Base-by-base conservation (phyloP, 495 filamentous ascomycete genomes). In the Cryomyces minteri region DNA sequence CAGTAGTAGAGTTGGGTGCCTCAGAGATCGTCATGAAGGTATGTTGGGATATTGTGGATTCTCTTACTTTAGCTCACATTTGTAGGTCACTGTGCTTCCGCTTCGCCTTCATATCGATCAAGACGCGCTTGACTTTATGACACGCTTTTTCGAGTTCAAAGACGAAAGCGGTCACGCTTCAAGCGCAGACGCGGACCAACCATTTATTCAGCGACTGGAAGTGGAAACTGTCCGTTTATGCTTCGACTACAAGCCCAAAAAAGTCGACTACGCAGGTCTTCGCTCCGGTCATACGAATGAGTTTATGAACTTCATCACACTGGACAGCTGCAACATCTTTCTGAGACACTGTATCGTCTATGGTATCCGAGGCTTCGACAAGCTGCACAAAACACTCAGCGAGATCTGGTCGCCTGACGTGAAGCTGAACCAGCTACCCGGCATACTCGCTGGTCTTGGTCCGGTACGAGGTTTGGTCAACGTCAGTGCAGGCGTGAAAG, bases 391-490 rank as follows among this genome's bases (percentile, higher is more conserved):
- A 53, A 84, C 77, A 6, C 69, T 99, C 10, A 95, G 95, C 57
- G 86, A 94, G 55, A 83, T 94, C 43, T 99, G 92, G 92, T 93
- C 85, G 77, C 87, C 84, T 7, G 86, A 99, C 54, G 79, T 99
- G 57, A 88, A 80, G 61, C 62, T 71, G 5, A 93, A 82, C 48
- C 92, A 99, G 57, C 80, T 99, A 5, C 88, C 85, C 1, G 78
- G 81, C 5, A 78, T 96, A 0, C 70, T 99, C 37, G 81, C 85
- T 1, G 90, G 92, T 32, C 66, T 99, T n/a, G 87, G 85, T 0
- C 83, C 85, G 5, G 80, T 96, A 25, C 76, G 88, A 11, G 83
- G 83, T 14, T 62, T 99, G 0, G 88, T 92, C 39, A 94, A 92
- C 53, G 82, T 96, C 12, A 84, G 85, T 11, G 78, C 74, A 39